A percentile compares a stretch with the other conserved stretches of the same genome.
Evolutionary conservation across 192 early-diverging fungal genomes (phyloP).

Genomic region (Paraglomus occultum): DNA sequence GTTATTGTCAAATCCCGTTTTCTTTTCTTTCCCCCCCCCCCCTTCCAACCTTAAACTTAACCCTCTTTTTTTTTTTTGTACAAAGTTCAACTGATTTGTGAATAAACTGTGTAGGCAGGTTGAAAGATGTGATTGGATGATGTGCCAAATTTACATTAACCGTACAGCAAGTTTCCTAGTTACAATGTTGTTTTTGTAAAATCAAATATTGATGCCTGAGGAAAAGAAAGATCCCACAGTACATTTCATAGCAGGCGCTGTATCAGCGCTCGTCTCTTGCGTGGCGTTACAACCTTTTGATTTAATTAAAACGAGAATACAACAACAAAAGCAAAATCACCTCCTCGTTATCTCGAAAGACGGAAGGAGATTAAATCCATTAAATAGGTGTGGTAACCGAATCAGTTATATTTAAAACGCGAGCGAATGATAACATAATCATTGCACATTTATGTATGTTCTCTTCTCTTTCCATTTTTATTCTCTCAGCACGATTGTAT

Average conservation of each 20-base stretch:
- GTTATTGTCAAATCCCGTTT: background rate
- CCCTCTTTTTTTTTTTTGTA: background rate
- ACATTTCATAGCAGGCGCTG: constrained; percentile 73
- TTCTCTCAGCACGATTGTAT: constrained; percentile 47
- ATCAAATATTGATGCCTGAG: constrained; percentile 25
- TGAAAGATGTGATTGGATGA: background rate
- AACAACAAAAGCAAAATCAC: constrained; percentile 62
- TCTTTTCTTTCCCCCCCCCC: background rate
- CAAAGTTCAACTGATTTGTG: background rate
- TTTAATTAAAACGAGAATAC: constrained; percentile 77
- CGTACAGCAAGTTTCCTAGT: background rate
- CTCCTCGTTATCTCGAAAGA: constrained; percentile 48
- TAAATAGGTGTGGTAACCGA: constrained; percentile 43
- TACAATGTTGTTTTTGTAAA: background rate
- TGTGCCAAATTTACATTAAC: background rate
- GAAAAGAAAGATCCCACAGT: constrained; percentile 44
- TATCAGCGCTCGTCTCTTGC: constrained; percentile 77
- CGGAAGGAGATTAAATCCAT: constrained; percentile 38
- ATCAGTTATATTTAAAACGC: background rate
- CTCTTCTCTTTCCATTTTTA: background rate
- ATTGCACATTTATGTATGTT: background rate
- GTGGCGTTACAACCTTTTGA: constrained; percentile 87
- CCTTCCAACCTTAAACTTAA: too few species aligned
- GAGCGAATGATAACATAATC: background rate
- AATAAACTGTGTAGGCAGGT: background rate